Conservation (phyloP, 2,329 filamentous ascomycete genomes). For the Plectosphaerella plurivora region DNA sequence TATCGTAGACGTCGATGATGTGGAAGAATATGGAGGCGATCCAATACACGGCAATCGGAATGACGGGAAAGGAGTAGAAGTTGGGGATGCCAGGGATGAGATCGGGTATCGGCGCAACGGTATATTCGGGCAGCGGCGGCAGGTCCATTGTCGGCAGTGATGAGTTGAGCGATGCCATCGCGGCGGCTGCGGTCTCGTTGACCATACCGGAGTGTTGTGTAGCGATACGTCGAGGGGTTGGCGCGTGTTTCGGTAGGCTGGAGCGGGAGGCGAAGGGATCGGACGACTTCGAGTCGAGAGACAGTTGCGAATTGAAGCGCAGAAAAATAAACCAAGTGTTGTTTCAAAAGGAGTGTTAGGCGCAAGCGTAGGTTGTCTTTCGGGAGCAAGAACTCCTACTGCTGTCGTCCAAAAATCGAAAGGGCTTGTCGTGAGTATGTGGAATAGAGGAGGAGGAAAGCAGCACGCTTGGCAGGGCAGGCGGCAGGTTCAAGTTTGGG, state of each 20-base stretch:
- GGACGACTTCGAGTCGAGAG: background rate
- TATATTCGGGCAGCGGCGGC: constrained; percentile 82
- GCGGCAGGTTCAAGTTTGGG: background rate
- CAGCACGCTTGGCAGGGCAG: background rate
- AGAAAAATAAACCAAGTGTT: background rate
- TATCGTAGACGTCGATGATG: constrained; percentile 75
- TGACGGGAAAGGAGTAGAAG: constrained; percentile 68
- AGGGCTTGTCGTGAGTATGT: too few relatives aligned
- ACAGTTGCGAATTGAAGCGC: background rate
- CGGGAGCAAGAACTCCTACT: background rate
- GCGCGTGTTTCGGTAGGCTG: background rate
- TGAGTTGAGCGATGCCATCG: constrained; percentile 43
- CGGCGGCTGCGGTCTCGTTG: constrained; percentile 26
- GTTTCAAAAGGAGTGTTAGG: constrained; percentile 2
- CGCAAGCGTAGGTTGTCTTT: background rate
- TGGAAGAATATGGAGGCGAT: constrained; percentile 80
- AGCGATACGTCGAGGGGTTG: background rate
- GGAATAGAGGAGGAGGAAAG: background rate
- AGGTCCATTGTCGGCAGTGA: constrained; percentile 57
- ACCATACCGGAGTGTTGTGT: constrained; percentile 26
- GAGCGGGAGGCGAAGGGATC: background rate
- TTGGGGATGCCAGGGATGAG: constrained; percentile 78
- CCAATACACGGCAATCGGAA: constrained; percentile 88
- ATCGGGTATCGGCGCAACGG: constrained; percentile 63
- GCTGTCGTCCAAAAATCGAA: background rate